Evolutionary conservation across 768 basidiomycete genomes (phyloP).

Genomic region (Tulasnella sp.): DNA sequence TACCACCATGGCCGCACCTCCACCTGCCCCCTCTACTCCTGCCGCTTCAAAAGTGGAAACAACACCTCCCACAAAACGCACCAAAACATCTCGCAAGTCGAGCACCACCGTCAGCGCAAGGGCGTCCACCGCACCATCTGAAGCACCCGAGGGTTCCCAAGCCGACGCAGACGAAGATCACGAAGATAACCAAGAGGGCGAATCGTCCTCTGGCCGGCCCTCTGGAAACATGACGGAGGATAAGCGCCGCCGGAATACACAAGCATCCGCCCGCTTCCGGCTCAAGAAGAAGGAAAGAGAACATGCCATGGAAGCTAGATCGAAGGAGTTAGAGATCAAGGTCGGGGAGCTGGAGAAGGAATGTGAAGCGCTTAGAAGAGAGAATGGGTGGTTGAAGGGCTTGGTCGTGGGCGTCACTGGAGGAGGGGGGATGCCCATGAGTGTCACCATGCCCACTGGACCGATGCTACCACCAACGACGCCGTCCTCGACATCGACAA

Average conservation of each 20-base stretch:
- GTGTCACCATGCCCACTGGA: slow-evolving; percentile 3
- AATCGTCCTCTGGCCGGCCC: slow-evolving; percentile 4
- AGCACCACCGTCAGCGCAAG: slow-evolving; percentile 2
- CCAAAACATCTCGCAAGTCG: slow-evolving; percentile 16
- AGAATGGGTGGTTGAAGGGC: slow-evolving; percentile 90
- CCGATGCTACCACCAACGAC: not conserved
- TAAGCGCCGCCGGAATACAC: slow-evolving; percentile 88
- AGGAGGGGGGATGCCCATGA: slow-evolving; percentile 9
- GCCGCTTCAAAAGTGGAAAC: slow-evolving; percentile 19
- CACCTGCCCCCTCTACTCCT: slow-evolving; percentile 32
- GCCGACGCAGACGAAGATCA: slow-evolving; percentile 25
- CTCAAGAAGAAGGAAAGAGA: slow-evolving; percentile 95
- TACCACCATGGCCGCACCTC: slow-evolving; percentile 33
- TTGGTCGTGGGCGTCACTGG: slow-evolving; percentile 74
- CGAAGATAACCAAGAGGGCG: slow-evolving; percentile 11
- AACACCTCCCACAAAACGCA: not conserved
- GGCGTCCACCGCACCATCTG: not conserved
- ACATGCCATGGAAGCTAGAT: slow-evolving; percentile 71
- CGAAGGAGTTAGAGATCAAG: slow-evolving; percentile 72
- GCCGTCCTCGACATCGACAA: not conserved
- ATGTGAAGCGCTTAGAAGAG: slow-evolving; percentile 75
- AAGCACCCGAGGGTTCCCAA: slow-evolving; percentile 3
- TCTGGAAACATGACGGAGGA: slow-evolving; percentile 50
- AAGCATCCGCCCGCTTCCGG: slow-evolving; percentile 86
- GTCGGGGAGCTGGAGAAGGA: slow-evolving; percentile 81